These are phyloP conservation scores for Dorcoceras hygrometricum DNA, from an alignment of 257 asterid genomes.

Conservation along the genomic window DNA sequence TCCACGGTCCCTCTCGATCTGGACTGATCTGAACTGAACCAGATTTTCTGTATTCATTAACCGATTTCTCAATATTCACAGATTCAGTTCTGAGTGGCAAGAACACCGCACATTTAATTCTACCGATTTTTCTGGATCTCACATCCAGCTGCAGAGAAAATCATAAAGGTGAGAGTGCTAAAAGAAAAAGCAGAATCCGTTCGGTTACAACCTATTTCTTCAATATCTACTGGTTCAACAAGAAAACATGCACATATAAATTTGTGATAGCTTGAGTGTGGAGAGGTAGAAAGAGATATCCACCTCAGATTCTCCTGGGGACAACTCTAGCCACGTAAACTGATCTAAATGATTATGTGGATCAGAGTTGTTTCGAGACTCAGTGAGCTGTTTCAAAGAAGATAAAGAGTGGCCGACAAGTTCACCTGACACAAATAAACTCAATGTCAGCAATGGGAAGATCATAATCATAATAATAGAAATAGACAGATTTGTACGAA, in stretches of 20 bases:
- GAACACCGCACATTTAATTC: constrained; percentile 63
- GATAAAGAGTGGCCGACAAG: constrained; percentile 62
- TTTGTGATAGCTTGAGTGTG: neutral
- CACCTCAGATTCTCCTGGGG: constrained; percentile 63
- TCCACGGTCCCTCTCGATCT: constrained; percentile 87
- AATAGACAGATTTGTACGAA: neutral
- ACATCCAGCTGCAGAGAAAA: constrained; percentile 47
- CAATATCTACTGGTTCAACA: neutral
- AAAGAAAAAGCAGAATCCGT: constrained; percentile 4
- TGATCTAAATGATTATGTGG: constrained; percentile 34
- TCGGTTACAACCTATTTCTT: constrained; percentile 1
- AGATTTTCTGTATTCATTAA: constrained; percentile 38
- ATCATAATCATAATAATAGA: constrained; percentile 4
- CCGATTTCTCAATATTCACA: constrained; percentile 38
- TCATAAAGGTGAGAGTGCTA: constrained; percentile 17
- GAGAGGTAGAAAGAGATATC: constrained; percentile 24
- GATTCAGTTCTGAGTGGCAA: constrained; percentile 46
- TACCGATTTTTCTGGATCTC: constrained; percentile 37
- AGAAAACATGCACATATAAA: constrained; percentile 14
- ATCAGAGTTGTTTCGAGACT: constrained; percentile 34
- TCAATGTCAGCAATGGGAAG: constrained; percentile 23
- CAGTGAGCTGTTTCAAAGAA: constrained; percentile 53
- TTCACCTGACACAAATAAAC: constrained; percentile 51
- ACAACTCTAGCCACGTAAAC: constrained; percentile 64
- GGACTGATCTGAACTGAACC: constrained; percentile 89